A percentile compares a stretch with the other conserved stretches of the same genome.
Conservation (phyloP, 148 eudicot species). For the Mesembryanthemum crystallinum region DNA sequence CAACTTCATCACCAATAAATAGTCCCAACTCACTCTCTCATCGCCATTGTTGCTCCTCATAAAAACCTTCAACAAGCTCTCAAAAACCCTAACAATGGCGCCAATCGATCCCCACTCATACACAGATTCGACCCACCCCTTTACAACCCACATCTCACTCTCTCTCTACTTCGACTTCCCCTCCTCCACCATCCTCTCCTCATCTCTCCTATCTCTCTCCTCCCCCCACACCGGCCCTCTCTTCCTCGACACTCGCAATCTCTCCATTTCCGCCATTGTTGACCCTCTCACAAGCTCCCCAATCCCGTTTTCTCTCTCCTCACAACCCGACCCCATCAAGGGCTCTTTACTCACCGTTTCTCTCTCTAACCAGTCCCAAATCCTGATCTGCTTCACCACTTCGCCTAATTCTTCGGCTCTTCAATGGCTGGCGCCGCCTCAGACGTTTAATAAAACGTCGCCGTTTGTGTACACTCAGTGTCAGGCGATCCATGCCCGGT, state of each 20-base stretch:
- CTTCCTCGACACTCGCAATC: constrained; percentile 41
- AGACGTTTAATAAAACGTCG: constrained; percentile 58
- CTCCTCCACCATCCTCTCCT: constrained; percentile 31
- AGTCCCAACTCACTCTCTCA: background rate
- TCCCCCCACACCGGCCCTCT: constrained; percentile 36
- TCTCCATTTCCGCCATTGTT: constrained; percentile 29
- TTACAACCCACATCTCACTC: constrained; percentile 44
- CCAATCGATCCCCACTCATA: constrained; percentile 44
- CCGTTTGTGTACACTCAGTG: constrained; percentile 94
- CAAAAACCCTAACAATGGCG: constrained; percentile 28
- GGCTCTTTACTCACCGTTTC: constrained; percentile 33
- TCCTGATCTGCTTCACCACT: constrained; percentile 28
- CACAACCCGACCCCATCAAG: constrained; percentile 32
- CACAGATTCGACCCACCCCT: constrained; percentile 34
- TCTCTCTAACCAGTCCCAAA: constrained; percentile 18
- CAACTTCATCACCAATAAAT: too few relatives aligned
- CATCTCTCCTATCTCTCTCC: constrained; percentile 40
- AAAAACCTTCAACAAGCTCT: background rate
- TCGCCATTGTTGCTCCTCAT: constrained; percentile 25
- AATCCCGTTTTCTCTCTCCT: constrained; percentile 34
- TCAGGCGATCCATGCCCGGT: constrained; percentile 84
- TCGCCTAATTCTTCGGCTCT: constrained; percentile 57
- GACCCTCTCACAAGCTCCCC: constrained; percentile 23
- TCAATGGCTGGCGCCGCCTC: constrained; percentile 85
- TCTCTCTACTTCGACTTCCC: constrained; percentile 46